Conservation (phyloP, 2,329 filamentous ascomycete species). For the Hypomyces perniciosus region DNA sequence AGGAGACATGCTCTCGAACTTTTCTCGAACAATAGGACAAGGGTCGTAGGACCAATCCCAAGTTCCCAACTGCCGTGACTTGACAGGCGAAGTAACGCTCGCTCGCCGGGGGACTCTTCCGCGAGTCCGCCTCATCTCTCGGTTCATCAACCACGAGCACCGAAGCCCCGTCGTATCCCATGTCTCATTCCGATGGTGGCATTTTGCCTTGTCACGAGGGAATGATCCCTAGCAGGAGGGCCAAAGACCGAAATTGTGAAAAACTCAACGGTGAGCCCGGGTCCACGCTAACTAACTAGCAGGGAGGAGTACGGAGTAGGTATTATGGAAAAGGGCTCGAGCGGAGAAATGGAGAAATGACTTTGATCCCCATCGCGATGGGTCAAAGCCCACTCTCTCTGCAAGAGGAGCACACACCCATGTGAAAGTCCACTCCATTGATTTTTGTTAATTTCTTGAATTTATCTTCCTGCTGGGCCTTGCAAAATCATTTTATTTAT, state of each 20-base stretch:
- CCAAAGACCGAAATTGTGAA: background rate
- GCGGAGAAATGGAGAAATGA: too few relatives aligned
- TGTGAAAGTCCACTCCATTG: background rate
- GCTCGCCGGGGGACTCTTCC: background rate
- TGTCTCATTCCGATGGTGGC: background rate
- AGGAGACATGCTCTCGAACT: background rate
- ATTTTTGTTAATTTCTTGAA: background rate
- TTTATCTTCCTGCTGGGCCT: background rate
- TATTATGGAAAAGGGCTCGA: background rate
- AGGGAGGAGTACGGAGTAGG: background rate
- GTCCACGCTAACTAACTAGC: background rate
- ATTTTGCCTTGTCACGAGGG: background rate
- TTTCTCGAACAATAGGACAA: background rate
- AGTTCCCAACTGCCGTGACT: too few relatives aligned
- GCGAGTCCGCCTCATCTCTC: background rate
- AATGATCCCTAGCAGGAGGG: background rate
- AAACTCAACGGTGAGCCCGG: background rate
- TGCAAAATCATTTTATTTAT: background rate
- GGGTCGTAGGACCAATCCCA: background rate
- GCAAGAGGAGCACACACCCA: background rate
- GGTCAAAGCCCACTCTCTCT: background rate
- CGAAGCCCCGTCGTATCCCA: background rate
- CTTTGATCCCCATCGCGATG: background rate
- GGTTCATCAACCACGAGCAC: background rate
- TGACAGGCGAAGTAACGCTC: background rate